Conservation (phyloP, 169 alveolate species). For the Cryptosporidium sp. region DNA sequence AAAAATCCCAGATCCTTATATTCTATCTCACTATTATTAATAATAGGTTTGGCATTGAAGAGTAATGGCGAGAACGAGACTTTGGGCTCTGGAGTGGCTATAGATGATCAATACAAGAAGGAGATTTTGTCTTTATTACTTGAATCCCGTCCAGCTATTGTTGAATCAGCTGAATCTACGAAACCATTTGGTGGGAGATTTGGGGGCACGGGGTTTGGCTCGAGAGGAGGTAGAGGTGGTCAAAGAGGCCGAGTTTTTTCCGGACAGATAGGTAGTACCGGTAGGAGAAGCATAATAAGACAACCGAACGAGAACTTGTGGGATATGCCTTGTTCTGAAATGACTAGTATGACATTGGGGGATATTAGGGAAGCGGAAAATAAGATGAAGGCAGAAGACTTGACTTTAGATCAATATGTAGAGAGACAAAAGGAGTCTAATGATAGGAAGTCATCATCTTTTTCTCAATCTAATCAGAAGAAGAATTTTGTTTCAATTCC, state of each 20-base stretch:
- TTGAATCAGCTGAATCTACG: conserved; percentile 15
- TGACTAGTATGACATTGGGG: conserved; percentile 59
- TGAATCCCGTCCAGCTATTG: conserved; percentile 31
- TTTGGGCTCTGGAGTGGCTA: neutral
- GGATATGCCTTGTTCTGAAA: conserved; percentile 74
- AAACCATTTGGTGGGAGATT: conserved; percentile 59
- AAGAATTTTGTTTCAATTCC: conserved; percentile 4
- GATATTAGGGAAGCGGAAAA: conserved; percentile 70
- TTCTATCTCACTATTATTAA: conserved; percentile 17
- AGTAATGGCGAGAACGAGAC: neutral
- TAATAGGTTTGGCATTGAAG: conserved; percentile 20
- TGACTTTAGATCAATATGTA: conserved; percentile 67
- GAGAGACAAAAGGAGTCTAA: conserved; percentile 40
- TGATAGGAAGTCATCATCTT: conserved; percentile 1
- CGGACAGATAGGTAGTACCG: neutral
- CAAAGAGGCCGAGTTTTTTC: conserved; percentile 33
- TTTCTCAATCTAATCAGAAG: conserved; percentile 20
- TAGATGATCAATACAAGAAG: conserved; percentile 15
- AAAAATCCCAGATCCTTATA: neutral
- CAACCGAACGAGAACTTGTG: conserved; percentile 47
- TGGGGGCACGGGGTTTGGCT: conserved; percentile 53
- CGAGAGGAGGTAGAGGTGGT: conserved; percentile 33
- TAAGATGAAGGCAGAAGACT: conserved; percentile 71
- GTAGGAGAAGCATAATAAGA: conserved; percentile 51
- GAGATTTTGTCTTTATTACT: conserved; percentile 3